Evolutionary conservation across 306 rosid species (phyloP), one percentile per base, ranked within the genome.

Genomic region (Citrullus colocynthis): DNA sequence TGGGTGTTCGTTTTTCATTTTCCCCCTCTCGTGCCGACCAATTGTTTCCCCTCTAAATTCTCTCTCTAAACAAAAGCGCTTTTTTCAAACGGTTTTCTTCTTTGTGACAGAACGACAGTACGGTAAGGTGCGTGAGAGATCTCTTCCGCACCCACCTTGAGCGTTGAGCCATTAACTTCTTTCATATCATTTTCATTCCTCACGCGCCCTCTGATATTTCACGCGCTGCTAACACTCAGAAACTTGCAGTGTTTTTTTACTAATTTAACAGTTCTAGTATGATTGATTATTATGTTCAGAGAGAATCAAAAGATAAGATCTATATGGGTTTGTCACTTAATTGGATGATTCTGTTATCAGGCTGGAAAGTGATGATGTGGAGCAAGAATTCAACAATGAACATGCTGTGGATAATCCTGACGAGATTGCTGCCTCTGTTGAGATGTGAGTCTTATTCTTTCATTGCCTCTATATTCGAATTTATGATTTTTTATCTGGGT

Each of bases 391-490:
- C 54, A 62, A 49, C 54, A 82, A 76, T 37, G 79, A 74, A 79
- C 85, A 84, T 77, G 91, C 91, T 4, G 89, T 86, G 58, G 84
- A 85, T 1, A 73, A 88, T 78, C 89, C 89, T 42, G 91, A 88
- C 7, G 88, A 84, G 69, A 59, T 86, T 62, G 89, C 78, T 74
- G 78, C 89, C 32, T 80, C 80, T 86, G 97, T 93, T 79, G 91
- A 83, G 28, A 90, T 83, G 99, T 96, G 87, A 67, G 99, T 85
- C 73, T 78, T 80, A 74, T 21, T 74, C 39, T 60, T 60, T 30
- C 24, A 5, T 45, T 61, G 42, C 16, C 62, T 77, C 21, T 15
- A 21, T 56, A 32, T 36, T 14, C 57, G 21, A 20, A 59, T 75
- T 10, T 18, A 17, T 18, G 44, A 61, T 62, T 77, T 18, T 61